Evolutionary conservation across 352 stramenopile genomes (phyloP).

Genomic region (Albugo candida): DNA sequence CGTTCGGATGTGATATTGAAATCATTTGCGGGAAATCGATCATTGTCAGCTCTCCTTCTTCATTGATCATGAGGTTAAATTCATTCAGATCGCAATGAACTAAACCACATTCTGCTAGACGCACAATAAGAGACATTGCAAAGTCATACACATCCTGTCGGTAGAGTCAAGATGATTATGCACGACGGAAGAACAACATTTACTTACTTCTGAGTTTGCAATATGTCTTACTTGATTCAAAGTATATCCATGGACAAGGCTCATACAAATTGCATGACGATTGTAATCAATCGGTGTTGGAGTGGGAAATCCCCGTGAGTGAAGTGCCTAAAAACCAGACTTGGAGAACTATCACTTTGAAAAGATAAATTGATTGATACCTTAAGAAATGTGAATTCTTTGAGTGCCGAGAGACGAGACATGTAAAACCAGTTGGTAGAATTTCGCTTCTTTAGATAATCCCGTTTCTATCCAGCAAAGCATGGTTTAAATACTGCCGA

Average conservation of each 20-base stretch:
- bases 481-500: neutral
- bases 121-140: conserved; percentile 89
- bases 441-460: conserved; percentile 95
- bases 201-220: conserved; percentile 64
- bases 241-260: conserved; percentile 85
- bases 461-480: conserved; percentile 78
- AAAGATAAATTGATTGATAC: conserved; percentile 11
- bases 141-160: conserved; percentile 84
- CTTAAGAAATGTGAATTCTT: conserved; percentile 99
- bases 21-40: conserved; percentile 99
- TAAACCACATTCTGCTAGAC: conserved; percentile 92
- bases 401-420: conserved; percentile 93
- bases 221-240: conserved; percentile 90
- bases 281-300: conserved; percentile 95
- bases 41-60: conserved; percentile 88
- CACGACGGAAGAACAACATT: neutral
- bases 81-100: conserved; percentile 99
- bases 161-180: neutral
- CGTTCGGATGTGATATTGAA: conserved; percentile 95
- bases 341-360: conserved; percentile 1
- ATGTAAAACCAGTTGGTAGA: conserved; percentile 98
- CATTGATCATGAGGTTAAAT: conserved; percentile 99
- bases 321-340: conserved; percentile 47
- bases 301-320: conserved; percentile 93
- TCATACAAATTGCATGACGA: conserved; percentile 96